Base-by-base conservation (phyloP, 768 basidiomycete genomes). In the Phylloporus rhodoxanthus region DNA sequence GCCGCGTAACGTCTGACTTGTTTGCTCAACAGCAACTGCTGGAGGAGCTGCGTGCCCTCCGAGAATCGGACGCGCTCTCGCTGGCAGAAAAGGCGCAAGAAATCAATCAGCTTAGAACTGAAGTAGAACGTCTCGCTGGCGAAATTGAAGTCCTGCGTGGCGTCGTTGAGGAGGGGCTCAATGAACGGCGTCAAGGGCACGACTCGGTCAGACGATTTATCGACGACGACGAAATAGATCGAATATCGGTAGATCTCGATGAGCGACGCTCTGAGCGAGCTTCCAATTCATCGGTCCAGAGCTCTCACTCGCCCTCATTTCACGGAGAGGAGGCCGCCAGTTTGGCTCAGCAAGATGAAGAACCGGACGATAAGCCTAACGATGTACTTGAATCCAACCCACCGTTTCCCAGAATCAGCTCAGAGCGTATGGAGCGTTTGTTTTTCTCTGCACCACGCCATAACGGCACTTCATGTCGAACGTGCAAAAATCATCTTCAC, bases 61-160 rank as follows among this genome's bases (percentile, higher is more conserved):
- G 85, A 13, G 83, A 90, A 45, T 71, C 75, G 0, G 90, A 90
- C 58, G 72, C 74, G 0, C 68, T 69, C 2, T 72, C 79, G 0
- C 60, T 89, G 43, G 66, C 75, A 32, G 77, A 80, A 48, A 87
- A 87, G 63, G 67, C 77, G 20, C 68, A 72, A 4, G 90, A 91
- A 53, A 80, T 94, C 8, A 75, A 79, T 38, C 72, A 73, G 11
- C 75, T 96, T 10, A 75, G 77, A 32, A 72, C 76, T 10, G 88
- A 94, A 58, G 86, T 97, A 7, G 88, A 93, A 58, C 68, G 84
- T 37, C 77, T 96, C 5, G 84, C 80, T 0, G 82, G 83, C 4
- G 92, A 98, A 67, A 88, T 97, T 2, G 86, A 87, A 52, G 85
- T 90, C 2, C 73, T 96, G n/a, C 73, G 87, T 10, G 85, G 82